Conservation (phyloP, 179 eudicot genomes). For the Camellia oleifera region DNA sequence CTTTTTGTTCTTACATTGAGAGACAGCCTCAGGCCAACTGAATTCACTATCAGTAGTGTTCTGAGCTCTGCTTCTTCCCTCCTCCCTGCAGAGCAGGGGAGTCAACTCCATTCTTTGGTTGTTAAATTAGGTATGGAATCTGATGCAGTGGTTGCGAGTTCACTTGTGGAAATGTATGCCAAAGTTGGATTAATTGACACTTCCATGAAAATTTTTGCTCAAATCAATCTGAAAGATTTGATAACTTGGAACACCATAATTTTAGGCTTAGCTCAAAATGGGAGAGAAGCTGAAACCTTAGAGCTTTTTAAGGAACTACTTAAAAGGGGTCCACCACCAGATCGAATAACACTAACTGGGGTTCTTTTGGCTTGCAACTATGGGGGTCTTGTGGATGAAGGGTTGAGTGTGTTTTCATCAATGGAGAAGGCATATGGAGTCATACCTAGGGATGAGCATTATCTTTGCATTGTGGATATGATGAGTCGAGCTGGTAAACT, state of each 20-base stretch:
- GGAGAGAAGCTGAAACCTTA: slow-evolving; percentile 52
- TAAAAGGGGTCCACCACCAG: slow-evolving; percentile 47
- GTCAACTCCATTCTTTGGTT: slow-evolving; percentile 64
- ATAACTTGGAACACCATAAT: slow-evolving; percentile 77
- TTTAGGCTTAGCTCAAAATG: slow-evolving; percentile 58
- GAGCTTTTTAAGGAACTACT: slow-evolving; percentile 44
- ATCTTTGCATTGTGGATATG: slow-evolving; percentile 42
- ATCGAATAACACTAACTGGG: slow-evolving; percentile 54
- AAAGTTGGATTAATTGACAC: slow-evolving; percentile 58
- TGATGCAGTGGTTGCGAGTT: slow-evolving; percentile 56
- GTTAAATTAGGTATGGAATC: slow-evolving; percentile 55
- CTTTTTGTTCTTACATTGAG: slow-evolving; percentile 31
- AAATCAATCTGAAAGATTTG: slow-evolving; percentile 49
- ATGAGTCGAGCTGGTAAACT: slow-evolving; percentile 57
- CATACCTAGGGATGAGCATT: slow-evolving; percentile 49
- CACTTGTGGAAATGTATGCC: slow-evolving; percentile 73
- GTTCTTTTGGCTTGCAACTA: slow-evolving; percentile 59
- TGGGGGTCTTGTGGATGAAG: slow-evolving; percentile 56
- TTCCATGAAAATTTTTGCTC: slow-evolving; percentile 41
- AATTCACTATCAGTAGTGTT: slow-evolving; percentile 63
- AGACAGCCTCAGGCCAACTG: slow-evolving; percentile 48
- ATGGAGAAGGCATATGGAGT: slow-evolving; percentile 59
- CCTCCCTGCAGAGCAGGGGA: slow-evolving; percentile 52
- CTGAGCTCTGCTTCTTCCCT: slow-evolving; percentile 41
- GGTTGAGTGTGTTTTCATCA: slow-evolving; percentile 37